Percentiles rank a stretch among this genome's conserved stretches.
Evolutionary conservation across 129 eudicot species (phyloP).

Genomic region (Flaveria trinervia): DNA sequence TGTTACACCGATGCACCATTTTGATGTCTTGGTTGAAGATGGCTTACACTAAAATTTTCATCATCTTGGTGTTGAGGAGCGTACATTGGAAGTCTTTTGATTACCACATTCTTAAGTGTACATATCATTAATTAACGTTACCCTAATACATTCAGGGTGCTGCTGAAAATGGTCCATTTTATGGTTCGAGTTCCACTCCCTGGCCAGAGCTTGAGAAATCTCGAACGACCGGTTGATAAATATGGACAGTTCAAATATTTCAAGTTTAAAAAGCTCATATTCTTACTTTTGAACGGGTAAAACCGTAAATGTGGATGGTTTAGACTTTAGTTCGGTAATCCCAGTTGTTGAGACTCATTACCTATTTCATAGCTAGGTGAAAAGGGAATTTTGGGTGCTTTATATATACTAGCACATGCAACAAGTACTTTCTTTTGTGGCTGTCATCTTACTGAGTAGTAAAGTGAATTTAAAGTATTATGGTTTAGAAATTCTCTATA

Average conservation of each 20-base stretch:
- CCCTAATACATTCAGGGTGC: conserved; percentile 48
- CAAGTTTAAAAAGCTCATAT: conserved; percentile 31
- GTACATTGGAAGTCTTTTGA: neutral
- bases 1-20: neutral
- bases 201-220: conserved; percentile 67
- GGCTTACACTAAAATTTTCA: too few species aligned
- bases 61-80: neutral
- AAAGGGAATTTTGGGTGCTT: conserved; percentile 31
- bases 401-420: neutral
- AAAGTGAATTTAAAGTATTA: neutral
- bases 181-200: conserved; percentile 54
- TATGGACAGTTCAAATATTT: conserved; percentile 27
- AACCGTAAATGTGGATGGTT: conserved; percentile 39
- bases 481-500: neutral
- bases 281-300: conserved; percentile 34
- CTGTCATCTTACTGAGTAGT: too few species aligned
- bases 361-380: conserved; percentile 15
- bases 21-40: too few species aligned
- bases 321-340: conserved; percentile 39
- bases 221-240: conserved; percentile 49
- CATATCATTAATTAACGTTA: neutral
- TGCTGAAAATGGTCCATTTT: conserved; percentile 53
- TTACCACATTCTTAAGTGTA: neutral
- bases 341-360: conserved; percentile 30
- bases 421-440: too few species aligned